Evolutionary conservation across 805 yeast genomes (phyloP), one percentile per base, ranked within the genome.

Genomic region (Cyberlindnera mycetangii): DNA sequence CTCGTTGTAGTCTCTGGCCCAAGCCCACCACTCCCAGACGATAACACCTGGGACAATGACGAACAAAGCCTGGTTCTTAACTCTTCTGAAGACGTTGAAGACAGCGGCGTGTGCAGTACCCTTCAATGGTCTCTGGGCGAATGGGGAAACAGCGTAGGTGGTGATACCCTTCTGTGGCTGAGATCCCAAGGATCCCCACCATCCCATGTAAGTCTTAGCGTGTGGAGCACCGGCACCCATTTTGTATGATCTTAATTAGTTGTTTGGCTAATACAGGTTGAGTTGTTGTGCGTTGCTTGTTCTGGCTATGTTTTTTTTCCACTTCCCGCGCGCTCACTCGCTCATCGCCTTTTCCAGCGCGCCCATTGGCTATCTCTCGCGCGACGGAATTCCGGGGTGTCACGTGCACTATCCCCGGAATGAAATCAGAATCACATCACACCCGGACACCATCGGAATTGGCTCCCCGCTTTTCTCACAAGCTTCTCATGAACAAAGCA

Each of bases 171-270:
- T 87, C 75, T 88, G 96, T 59, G 78, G 78, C 66, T 93, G 90
- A 69, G 86, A 77, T 50, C 95, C 96, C 65, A 89, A 70, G 73
- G 75, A 69, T 65, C 97, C 97, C 97, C 97, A 89, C 97, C 97
- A 89, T 59, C 97, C 97, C 92, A 87, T 83, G 64, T 85, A 89
- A 62, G 89, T 65, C 59, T 77, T 79, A 59, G 83, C 82, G 59
- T 79, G 78, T 66, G 84, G 84, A 63, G 84, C 87, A 52, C 58
- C 61, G 51, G 51, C 51, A 65, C 78, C 85, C 89, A 83, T 83
- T 61, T 53, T 32, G 40, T 18, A 12, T 37, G 30, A 39, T 31
- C 44, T 36, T n/a, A n/a, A n/a, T n/a, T n/a, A n/a, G 41, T 19
- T 25, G 28, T 16, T 11, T 19, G 32, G 17, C 27, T 35, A n/a